phyloP scores from a whole-genome alignment of 352 stramenopile species.

The Phytophthora cryptogea region DNA sequence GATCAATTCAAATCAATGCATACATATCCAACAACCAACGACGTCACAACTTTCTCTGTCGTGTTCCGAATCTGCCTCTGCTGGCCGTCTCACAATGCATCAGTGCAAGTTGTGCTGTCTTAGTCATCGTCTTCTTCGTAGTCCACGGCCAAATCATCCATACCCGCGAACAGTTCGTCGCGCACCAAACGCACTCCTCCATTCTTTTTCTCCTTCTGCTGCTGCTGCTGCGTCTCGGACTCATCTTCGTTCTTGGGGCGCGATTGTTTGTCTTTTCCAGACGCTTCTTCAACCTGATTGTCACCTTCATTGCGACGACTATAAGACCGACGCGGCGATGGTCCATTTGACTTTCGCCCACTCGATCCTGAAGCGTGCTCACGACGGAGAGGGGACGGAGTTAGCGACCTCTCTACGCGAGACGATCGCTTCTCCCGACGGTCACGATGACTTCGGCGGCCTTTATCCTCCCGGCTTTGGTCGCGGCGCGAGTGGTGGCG shows the following conservation, averaged over 20 bases:
- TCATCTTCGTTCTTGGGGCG: conserved; percentile 36
- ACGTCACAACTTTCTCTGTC: conserved; percentile 27
- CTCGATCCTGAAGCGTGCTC: conserved; percentile 28
- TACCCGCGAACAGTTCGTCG: conserved; percentile 58
- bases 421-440: conserved; percentile 35
- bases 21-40: conserved; percentile 28
- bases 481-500: conserved; percentile 31
- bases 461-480: conserved; percentile 43
- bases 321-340: conserved; percentile 36
- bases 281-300: conserved; percentile 26
- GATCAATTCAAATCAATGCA: conserved; percentile 37
- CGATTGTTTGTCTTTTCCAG: conserved; percentile 26
- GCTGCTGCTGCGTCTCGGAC: conserved; percentile 14
- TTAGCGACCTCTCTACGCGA: conserved; percentile 36
- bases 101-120: conserved; percentile 16
- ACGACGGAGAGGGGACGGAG: conserved; percentile 45
- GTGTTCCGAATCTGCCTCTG: conserved; percentile 3
- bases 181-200: conserved; percentile 33
- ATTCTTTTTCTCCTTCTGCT: conserved; percentile 41
- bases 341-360: conserved; percentile 33
- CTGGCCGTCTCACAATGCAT: conserved; percentile 17
- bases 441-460: conserved; percentile 35
- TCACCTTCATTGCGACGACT: conserved; percentile 30
- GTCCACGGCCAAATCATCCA: conserved; percentile 82
- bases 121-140: conserved; percentile 83